A percentile compares a stretch with the other conserved stretches of the same genome.
Evolutionary conservation across 176 grass and related monocot species (phyloP).

Genomic region (Raddia guianensis): DNA sequence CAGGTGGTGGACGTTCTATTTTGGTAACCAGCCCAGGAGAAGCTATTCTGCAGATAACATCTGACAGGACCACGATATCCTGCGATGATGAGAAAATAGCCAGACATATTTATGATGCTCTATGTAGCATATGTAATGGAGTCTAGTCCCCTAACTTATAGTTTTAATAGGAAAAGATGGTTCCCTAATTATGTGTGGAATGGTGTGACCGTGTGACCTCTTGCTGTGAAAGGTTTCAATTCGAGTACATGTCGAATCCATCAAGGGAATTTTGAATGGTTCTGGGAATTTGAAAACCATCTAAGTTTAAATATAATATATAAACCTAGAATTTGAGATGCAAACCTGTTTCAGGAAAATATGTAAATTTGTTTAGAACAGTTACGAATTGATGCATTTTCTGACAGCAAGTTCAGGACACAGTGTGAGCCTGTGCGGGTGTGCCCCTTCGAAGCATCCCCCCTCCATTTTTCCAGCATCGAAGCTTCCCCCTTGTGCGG

Average conservation of each 20-base stretch:
- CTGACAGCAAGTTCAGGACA: too few species aligned
- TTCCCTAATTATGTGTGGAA: not conserved
- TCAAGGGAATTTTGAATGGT: too few species aligned
- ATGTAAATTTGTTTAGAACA: too few species aligned
- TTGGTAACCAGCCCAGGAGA: constrained; percentile 50
- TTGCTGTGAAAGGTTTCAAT: too few species aligned
- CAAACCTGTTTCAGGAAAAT: too few species aligned
- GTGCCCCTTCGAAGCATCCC: too few species aligned
- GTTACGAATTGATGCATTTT: too few species aligned
- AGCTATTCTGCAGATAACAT: constrained; percentile 52
- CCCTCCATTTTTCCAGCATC: too few species aligned
- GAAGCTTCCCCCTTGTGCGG: too few species aligned
- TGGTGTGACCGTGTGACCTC: not conserved
- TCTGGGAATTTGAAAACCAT: too few species aligned
- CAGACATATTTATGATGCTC: constrained; percentile 49
- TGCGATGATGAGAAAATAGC: constrained; percentile 53
- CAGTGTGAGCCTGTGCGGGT: too few species aligned
- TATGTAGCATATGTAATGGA: constrained; percentile 57
- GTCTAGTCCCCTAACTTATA: constrained; percentile 33
- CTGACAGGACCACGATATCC: constrained; percentile 46
- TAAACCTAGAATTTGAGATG: not conserved
- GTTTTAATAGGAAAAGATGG: not conserved
- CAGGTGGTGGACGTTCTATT: constrained; percentile 32
- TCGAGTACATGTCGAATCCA: too few species aligned
- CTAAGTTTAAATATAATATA: not conserved